These are phyloP conservation scores for Casaregolazyma lundiana DNA, from an alignment of 1,139 yeast species.

Conservation along the genomic window DNA sequence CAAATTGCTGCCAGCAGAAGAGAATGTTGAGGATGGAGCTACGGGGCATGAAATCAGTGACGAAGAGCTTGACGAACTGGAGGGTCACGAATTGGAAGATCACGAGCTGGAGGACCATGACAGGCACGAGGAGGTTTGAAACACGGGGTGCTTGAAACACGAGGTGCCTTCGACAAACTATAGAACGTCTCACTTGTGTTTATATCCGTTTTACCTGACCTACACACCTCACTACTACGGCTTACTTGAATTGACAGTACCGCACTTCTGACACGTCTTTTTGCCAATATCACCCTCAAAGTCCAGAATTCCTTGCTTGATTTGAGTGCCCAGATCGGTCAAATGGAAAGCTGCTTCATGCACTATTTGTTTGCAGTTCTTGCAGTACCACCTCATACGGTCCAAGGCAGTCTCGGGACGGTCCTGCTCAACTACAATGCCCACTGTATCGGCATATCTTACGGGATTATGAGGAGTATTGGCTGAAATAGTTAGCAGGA, in stretches of 20 bases:
- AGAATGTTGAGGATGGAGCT: conserved; percentile 7
- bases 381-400: conserved; percentile 82
- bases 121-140: not conserved
- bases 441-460: conserved; percentile 78
- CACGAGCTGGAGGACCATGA: not conserved
- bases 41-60: conserved; percentile 10
- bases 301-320: conserved; percentile 70
- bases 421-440: conserved; percentile 92
- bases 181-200: too few relatives aligned
- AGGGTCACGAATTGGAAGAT: not conserved
- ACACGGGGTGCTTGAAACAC: too few relatives aligned
- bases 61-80: conserved; percentile 11
- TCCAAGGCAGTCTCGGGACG: conserved; percentile 69
- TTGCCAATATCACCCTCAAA: conserved; percentile 61
- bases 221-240: conserved; percentile 4
- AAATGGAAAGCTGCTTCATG: conserved; percentile 72
- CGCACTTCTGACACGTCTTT: conserved; percentile 73
- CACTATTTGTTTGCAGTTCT: conserved; percentile 57
- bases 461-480: conserved; percentile 90
- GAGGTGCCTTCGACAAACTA: too few relatives aligned
- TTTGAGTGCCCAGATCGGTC: conserved; percentile 83
- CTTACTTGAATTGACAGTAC: conserved; percentile 40
- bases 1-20: conserved; percentile 18
- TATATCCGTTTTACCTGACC: not conserved
- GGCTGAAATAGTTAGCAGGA: too few relatives aligned